Evolutionary conservation across 768 basidiomycete genomes (phyloP), one percentile per base, ranked within the genome.

Genomic region (Calocera viscosa): DNA sequence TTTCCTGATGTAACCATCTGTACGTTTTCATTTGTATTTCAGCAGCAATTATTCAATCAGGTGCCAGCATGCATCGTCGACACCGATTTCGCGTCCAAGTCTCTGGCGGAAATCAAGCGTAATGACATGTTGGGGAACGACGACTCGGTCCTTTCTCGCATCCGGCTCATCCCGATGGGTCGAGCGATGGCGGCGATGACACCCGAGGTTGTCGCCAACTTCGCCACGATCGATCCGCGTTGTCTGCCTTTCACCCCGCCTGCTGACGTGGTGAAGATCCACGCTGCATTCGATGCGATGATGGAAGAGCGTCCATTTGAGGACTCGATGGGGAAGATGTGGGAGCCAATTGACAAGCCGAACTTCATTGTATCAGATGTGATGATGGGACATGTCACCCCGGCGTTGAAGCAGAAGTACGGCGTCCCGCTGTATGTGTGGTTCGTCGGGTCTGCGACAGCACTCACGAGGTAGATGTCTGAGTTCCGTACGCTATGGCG

Each of bases 51-150:
- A 24, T 24, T 47, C 43, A 7, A 19, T 24, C 43, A 24, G 7
- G 43, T 7, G 53, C 19, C 30, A 60, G 53, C 53, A 26, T 60
- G 53, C 30, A 60, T 60, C 53, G 53, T 60, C 53, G 53, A 60
- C 19, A 22, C 53, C 30, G 53, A 32, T 3, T 32, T 28, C 30
- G 14, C 30, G 14, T 10, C 24, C 53, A 60, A 60, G 30, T 26
- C 14, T 19, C 53, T 5, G 16, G 24, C 2, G 7, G 53, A 60
- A 30, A 60, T 60, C 14, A 32, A 26, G 26, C 53, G 53, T 26
- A 60, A 60, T 26, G 53, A 5, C 53, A 28, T 16, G 26, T 8
- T 60, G 5, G 24, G 14, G 14, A 19, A 30, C 26, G 53, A 26
- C 26, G 24, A 26, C 2, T 60, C 53, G 5, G 8, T 26, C 30